Evolutionary conservation across 441 rosid species (phyloP).

Genomic region (Dalechampia spathulata): DNA sequence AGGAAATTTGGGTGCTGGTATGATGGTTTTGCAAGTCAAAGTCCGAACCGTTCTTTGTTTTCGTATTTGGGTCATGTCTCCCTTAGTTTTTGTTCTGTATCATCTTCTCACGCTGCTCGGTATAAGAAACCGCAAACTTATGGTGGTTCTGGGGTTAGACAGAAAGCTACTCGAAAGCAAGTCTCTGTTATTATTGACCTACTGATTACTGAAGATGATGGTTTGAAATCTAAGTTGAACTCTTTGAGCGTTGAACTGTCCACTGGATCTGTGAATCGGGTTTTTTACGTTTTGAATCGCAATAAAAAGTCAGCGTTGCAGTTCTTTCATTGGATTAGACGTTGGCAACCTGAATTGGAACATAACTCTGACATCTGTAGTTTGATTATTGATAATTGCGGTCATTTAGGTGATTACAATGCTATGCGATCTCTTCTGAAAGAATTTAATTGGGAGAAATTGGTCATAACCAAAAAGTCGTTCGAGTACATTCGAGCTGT

Average conservation of each 20-base stretch:
- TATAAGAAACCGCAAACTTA: neutral
- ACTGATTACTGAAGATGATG: constrained; percentile 19
- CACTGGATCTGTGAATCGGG: constrained; percentile 11
- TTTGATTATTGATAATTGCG: constrained; percentile 46
- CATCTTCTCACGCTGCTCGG: constrained; percentile 3
- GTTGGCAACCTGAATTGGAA: constrained; percentile 23
- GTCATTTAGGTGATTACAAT: constrained; percentile 31
- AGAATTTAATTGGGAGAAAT: constrained; percentile 18
- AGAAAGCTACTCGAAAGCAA: constrained; percentile 9
- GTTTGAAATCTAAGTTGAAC: constrained; percentile 32
- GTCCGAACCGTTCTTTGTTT: constrained; percentile 10
- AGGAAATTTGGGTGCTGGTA: neutral
- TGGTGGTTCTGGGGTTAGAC: neutral
- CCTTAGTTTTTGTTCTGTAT: constrained; percentile 4
- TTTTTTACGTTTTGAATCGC: constrained; percentile 30
- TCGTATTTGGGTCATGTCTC: constrained; percentile 1
- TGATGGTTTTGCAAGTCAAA: neutral
- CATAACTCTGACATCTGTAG: constrained; percentile 32
- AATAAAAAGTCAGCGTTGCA: constrained; percentile 32
- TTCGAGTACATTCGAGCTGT: constrained; percentile 32
- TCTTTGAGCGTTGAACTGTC: constrained; percentile 27
- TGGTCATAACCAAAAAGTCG: constrained; percentile 32
- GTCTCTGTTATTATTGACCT: constrained; percentile 23
- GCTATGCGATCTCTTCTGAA: constrained; percentile 22
- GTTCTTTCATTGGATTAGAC: constrained; percentile 37